Conservation (phyloP, 768 basidiomycete genomes). For the Pleurotus sapidus region DNA sequence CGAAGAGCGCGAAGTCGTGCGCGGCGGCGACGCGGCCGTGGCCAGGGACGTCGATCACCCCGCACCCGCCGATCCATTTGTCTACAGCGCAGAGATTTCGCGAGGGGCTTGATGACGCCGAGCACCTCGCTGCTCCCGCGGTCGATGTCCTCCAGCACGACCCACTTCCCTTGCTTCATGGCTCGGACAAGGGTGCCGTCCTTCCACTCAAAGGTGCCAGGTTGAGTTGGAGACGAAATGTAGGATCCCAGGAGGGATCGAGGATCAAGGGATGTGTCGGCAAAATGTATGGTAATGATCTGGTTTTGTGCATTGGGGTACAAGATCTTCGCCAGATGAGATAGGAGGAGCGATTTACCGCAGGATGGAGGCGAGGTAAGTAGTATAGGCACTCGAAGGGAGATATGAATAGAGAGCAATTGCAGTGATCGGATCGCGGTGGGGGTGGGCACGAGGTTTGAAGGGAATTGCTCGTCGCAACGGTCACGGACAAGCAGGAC, state of each 20-base stretch:
- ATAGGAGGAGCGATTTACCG: conserved; percentile 81
- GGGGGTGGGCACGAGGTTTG: conserved; percentile 59
- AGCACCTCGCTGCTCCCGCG: conserved; percentile 87
- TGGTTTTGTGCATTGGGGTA: conserved; percentile 61
- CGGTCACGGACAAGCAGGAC: conserved; percentile 57
- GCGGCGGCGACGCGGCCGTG: conserved; percentile 73
- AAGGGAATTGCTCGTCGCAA: conserved; percentile 15
- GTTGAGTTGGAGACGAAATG: conserved; percentile 75
- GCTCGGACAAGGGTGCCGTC: conserved; percentile 91
- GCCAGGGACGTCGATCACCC: conserved; percentile 68
- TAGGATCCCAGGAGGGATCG: conserved; percentile 93
- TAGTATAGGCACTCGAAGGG: conserved; percentile 72
- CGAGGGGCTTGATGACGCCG: conserved; percentile 79
- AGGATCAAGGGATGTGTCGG: conserved; percentile 93
- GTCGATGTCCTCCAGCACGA: conserved; percentile 92
- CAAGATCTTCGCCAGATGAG: conserved; percentile 69
- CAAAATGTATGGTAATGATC: conserved; percentile 84
- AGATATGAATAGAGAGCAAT: conserved; percentile 59
- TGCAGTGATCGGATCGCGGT: conserved; percentile 59
- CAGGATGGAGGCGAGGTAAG: conserved; percentile 84
- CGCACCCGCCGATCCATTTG: conserved; percentile 75
- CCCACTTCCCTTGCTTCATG: conserved; percentile 88
- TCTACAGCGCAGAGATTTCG: conserved; percentile 67
- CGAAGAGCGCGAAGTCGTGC: conserved; percentile 83
- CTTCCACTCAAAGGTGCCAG: conserved; percentile 94